These are phyloP conservation scores for Rhynchosporium secalis DNA, from an alignment of 2,329 filamentous ascomycete genomes.

Conservation along the genomic window DNA sequence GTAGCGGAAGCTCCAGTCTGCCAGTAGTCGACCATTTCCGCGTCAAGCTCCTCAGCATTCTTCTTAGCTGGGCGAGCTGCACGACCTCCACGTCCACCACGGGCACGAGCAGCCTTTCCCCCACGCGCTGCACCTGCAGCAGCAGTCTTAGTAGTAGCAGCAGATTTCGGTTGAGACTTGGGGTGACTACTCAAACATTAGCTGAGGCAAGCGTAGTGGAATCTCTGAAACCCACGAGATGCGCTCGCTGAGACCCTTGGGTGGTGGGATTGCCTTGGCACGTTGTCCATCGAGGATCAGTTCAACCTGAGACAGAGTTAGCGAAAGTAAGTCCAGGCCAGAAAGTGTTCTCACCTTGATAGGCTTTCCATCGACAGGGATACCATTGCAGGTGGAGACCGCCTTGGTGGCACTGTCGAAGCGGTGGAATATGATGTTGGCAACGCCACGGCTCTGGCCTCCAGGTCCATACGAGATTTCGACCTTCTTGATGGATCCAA, in stretches of 20 bases:
- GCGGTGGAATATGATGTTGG: slow-evolving; percentile 83
- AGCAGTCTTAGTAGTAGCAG: slow-evolving; percentile 74
- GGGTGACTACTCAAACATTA: slow-evolving; percentile 49
- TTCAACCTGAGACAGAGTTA: slow-evolving; percentile 65
- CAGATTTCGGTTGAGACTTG: slow-evolving; percentile 79
- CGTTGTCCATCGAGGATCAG: slow-evolving; percentile 79
- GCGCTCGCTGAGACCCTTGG: slow-evolving; percentile 81
- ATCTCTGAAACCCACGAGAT: slow-evolving; percentile 60
- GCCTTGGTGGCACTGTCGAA: slow-evolving; percentile 82
- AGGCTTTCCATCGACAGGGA: slow-evolving; percentile 84
- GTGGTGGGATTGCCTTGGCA: slow-evolving; percentile 64
- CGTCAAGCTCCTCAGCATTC: slow-evolving; percentile 92
- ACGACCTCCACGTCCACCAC: slow-evolving; percentile 53
- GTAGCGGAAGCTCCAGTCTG: slow-evolving; percentile 50
- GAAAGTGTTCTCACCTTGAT: slow-evolving; percentile 89
- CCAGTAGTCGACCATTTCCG: slow-evolving; percentile 98
- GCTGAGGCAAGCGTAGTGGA: slow-evolving; percentile 12
- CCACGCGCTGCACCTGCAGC: slow-evolving; percentile 48
- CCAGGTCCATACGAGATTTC: slow-evolving; percentile 91
- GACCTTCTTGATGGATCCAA: slow-evolving; percentile 88
- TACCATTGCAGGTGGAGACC: slow-evolving; percentile 78
- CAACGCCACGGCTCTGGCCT: slow-evolving; percentile 87
- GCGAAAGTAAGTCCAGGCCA: slow-evolving; percentile 40
- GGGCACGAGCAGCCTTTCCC: slow-evolving; percentile 38
- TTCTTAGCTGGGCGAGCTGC: slow-evolving; percentile 73